These are phyloP conservation scores for Diutina pseudorugosa DNA, from an alignment of 1,139 yeast genomes.

Conservation along the genomic window DNA sequence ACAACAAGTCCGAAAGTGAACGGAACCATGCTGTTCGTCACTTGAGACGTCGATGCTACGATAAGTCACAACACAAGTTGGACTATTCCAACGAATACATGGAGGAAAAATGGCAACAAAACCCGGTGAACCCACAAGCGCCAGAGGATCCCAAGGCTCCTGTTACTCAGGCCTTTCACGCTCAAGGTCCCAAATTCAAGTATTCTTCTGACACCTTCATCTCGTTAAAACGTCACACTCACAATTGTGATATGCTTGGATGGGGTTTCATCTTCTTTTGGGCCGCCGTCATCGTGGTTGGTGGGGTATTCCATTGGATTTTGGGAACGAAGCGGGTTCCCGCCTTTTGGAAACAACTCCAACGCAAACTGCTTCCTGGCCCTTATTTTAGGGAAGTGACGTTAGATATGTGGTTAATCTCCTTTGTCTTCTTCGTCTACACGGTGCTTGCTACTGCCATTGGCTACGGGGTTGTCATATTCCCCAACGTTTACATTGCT, in stretches of 20 bases:
- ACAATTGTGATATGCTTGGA: conserved; percentile 9
- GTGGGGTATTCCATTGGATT: conserved; percentile 6
- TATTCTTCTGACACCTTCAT: conserved; percentile 6
- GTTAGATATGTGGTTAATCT: conserved; percentile 6
- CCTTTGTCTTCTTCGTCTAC: conserved; percentile 6
- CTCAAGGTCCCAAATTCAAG: background rate
- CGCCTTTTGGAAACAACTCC: conserved; percentile 5
- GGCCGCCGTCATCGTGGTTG: conserved; percentile 7
- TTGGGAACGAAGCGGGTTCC: conserved; percentile 7
- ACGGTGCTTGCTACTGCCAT: conserved; percentile 8
- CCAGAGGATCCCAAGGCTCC: background rate
- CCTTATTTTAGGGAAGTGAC: conserved; percentile 6
- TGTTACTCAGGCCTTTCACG: background rate
- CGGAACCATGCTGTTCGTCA: conserved; percentile 8
- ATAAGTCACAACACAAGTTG: conserved; percentile 6
- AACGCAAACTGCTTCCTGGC: conserved; percentile 6
- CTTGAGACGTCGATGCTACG: conserved; percentile 7
- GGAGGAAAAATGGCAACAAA: conserved; percentile 4
- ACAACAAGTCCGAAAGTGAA: conserved; percentile 6
- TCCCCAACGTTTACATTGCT: conserved; percentile 8
- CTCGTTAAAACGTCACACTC: conserved; percentile 9
- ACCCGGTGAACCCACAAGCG: background rate
- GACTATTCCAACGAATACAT: conserved; percentile 7
- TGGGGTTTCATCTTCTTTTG: conserved; percentile 10
- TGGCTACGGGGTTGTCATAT: conserved; percentile 7